Percentiles rank a stretch among this genome's conserved stretches.
Evolutionary conservation across 192 early-diverging fungal species (phyloP).

Genomic region (Fimicolochytrium jonesii): DNA sequence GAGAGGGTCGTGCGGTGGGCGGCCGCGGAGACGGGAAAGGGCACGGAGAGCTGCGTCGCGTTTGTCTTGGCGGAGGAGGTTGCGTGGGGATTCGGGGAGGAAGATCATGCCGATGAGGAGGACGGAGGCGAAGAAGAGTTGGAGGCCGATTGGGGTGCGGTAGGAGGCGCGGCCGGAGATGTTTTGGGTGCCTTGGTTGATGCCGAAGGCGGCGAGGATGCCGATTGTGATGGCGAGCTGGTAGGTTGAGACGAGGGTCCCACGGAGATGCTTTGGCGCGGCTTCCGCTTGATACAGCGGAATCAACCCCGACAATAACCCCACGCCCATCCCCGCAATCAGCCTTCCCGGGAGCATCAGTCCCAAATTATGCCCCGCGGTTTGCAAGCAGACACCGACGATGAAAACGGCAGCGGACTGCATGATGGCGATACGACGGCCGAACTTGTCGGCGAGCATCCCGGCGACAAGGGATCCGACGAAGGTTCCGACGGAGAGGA

Average conservation of each 20-base stretch:
- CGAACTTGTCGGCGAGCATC: slow-evolving; percentile 60
- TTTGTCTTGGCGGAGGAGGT: slow-evolving; percentile 3
- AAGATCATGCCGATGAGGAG: slow-evolving; percentile 26
- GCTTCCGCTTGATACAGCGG: slow-evolving; percentile 46
- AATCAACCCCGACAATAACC: slow-evolving; percentile 36
- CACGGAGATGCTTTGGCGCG: slow-evolving; percentile 42
- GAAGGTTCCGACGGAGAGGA: slow-evolving; percentile 71
- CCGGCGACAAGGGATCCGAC: slow-evolving; percentile 67
- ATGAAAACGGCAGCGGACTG: slow-evolving; percentile 39
- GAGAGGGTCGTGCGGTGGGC: slow-evolving; percentile 27
- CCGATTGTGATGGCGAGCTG: slow-evolving; percentile 45
- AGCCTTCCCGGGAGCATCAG: slow-evolving; percentile 39
- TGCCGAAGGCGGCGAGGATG: slow-evolving; percentile 25
- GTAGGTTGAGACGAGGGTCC: slow-evolving; percentile 36
- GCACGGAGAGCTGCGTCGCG: slow-evolving; percentile 14
- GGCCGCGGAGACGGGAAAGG: slow-evolving; percentile 15
- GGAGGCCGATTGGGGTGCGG: slow-evolving; percentile 27
- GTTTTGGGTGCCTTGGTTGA: slow-evolving; percentile 27
- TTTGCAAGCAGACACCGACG: slow-evolving; percentile 37
- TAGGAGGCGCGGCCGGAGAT: slow-evolving; percentile 23
- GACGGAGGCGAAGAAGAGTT: slow-evolving; percentile 21
- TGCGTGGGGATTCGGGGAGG: slow-evolving; percentile 39
- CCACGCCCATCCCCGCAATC: slow-evolving; percentile 43
- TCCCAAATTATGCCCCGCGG: slow-evolving; percentile 13
- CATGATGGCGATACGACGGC: slow-evolving; percentile 70